A percentile compares a stretch with the other conserved stretches of the same genome.
Conservation (phyloP, 2,329 filamentous ascomycete genomes). For the Aureobasidium sp. region DNA sequence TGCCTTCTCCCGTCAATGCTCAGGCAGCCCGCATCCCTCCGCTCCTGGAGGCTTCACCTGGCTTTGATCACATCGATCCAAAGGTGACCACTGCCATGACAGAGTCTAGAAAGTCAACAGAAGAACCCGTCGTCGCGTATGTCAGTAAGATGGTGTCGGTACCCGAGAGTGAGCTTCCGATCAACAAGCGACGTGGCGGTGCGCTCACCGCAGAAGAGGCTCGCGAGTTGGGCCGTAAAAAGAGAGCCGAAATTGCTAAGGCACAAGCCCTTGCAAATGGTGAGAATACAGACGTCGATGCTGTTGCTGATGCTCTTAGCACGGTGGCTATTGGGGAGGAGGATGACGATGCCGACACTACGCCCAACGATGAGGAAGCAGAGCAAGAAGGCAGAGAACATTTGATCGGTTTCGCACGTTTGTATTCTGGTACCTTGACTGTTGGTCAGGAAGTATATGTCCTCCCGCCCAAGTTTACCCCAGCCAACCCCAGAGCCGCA, state of each 20-base stretch:
- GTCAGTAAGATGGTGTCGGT: constrained; percentile 98
- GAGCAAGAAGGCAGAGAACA: constrained; percentile 67
- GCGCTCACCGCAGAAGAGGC: constrained; percentile 82
- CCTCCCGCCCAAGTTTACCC: constrained; percentile 85
- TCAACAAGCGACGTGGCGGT: constrained; percentile 68
- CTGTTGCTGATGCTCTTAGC: constrained; percentile 52
- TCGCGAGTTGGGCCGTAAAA: constrained; percentile 74
- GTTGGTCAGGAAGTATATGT: constrained; percentile 91
- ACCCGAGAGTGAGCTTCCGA: constrained; percentile 80
- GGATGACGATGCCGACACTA: constrained; percentile 15
- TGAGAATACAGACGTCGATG: constrained; percentile 41
- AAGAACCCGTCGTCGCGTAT: constrained; percentile 80
- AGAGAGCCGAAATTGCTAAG: constrained; percentile 77
- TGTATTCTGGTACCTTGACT: constrained; percentile 83
- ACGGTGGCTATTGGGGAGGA: constrained; percentile 50
- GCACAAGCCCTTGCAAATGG: constrained; percentile 55
- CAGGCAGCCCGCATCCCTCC: constrained; percentile 73
- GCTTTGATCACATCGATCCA: constrained; percentile 59
- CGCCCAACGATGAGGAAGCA: constrained; percentile 29
- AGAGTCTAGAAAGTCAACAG: constrained; percentile 60
- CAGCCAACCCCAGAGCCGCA: constrained; percentile 60
- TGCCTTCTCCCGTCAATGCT: constrained; percentile 73
- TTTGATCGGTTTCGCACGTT: constrained; percentile 85
- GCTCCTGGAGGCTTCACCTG: constrained; percentile 72
- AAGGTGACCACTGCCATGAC: constrained; percentile 72